Percentiles rank a stretch among this genome's conserved stretches.
Conservation (phyloP, 306 rosid species). For the Lupinus albus region DNA sequence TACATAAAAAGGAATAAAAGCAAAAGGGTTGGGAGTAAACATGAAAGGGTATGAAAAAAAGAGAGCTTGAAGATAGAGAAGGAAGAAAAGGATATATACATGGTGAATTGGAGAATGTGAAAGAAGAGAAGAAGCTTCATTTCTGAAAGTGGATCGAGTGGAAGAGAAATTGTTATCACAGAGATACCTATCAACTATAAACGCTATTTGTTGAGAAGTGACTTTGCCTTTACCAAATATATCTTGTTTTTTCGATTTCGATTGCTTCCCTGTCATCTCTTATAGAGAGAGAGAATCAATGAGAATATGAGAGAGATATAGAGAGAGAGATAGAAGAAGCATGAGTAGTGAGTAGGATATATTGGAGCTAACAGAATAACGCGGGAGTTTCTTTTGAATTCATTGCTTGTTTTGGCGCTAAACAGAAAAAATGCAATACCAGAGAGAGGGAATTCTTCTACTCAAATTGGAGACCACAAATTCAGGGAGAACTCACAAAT, state of each 20-base stretch:
- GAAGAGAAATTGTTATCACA: constrained; percentile 62
- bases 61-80: neutral
- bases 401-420: constrained; percentile 17
- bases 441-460: neutral
- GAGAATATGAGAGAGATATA: neutral
- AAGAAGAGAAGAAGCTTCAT: constrained; percentile 76
- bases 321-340: neutral
- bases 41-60: neutral
- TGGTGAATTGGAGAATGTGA: constrained; percentile 67
- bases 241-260: constrained; percentile 53
- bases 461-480: no score
- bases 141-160: constrained; percentile 63
- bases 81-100: constrained; percentile 39
- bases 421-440: neutral
- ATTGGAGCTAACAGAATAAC: neutral
- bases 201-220: constrained; percentile 73
- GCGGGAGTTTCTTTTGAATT: neutral
- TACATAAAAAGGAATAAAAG: neutral
- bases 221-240: constrained; percentile 60
- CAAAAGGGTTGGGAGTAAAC: neutral
- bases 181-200: constrained; percentile 81
- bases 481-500: no score
- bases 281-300: neutral
- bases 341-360: neutral
- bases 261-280: constrained; percentile 69